Evolutionary conservation across 495 filamentous ascomycete species (phyloP).

Genomic region (Penicillium verhagenii): DNA sequence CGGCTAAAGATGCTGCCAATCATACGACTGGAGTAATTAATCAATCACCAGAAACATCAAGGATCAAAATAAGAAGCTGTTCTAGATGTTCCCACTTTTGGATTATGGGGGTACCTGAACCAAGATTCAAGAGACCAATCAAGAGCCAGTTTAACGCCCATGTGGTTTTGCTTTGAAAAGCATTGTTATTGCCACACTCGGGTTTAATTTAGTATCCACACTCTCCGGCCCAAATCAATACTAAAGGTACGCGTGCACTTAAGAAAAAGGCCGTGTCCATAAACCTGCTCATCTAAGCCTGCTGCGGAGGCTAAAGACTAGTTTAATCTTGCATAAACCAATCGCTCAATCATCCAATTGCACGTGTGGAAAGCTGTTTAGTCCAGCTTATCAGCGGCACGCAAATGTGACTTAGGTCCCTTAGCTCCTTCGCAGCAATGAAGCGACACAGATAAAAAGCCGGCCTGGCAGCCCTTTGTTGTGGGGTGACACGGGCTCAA

Average conservation of each 20-base stretch:
- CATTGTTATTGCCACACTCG: background rate
- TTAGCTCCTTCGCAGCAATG: background rate
- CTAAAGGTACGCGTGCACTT: background rate
- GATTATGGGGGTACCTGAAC: background rate
- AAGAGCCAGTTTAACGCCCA: background rate
- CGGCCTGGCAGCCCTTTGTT: background rate
- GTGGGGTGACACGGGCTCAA: background rate
- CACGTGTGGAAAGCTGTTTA: background rate
- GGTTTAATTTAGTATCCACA: background rate
- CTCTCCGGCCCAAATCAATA: background rate
- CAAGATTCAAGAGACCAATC: background rate
- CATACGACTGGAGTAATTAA: background rate
- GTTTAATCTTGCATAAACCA: conserved; percentile 1
- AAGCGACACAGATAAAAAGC: background rate
- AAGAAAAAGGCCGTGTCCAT: background rate
- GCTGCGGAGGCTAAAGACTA: background rate
- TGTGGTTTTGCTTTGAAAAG: background rate
- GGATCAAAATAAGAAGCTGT: background rate
- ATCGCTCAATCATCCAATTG: background rate
- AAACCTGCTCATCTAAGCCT: background rate
- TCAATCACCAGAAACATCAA: background rate
- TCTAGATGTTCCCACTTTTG: background rate
- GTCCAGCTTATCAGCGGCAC: background rate
- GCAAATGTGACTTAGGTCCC: background rate
- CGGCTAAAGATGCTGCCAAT: background rate